Conservation (phyloP, 2,329 filamentous ascomycete genomes). For the Trichophyton mentagrophytes region DNA sequence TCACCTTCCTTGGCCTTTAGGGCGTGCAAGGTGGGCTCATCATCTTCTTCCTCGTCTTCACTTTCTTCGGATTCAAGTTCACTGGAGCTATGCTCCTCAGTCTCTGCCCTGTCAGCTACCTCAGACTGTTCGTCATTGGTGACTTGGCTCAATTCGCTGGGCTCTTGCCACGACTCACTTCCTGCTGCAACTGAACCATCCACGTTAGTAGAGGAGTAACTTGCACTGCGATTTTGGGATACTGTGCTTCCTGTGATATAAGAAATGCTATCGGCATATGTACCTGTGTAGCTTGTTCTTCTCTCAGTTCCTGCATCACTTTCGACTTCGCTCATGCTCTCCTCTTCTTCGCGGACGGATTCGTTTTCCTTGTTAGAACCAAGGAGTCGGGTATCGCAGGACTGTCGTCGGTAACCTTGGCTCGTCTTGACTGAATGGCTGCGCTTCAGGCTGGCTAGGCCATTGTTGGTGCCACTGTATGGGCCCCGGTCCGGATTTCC, state of each 20-base stretch:
- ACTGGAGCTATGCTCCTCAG: not conserved
- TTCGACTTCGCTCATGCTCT: slow-evolving; percentile 31
- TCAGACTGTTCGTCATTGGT: not conserved
- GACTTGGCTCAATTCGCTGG: slow-evolving; percentile 9
- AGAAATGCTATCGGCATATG: slow-evolving; percentile 31
- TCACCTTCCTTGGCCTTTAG: slow-evolving; percentile 17
- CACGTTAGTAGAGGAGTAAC: slow-evolving; percentile 29
- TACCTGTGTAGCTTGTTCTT: slow-evolving; percentile 31
- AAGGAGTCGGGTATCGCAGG: slow-evolving; percentile 48
- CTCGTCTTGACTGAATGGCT: slow-evolving; percentile 64
- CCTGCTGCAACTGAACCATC: slow-evolving; percentile 19
- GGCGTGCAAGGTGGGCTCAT: slow-evolving; percentile 9
- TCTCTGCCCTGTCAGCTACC: not conserved
- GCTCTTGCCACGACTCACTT: slow-evolving; percentile 16
- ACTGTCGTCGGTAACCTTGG: slow-evolving; percentile 48
- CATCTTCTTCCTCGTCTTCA: slow-evolving; percentile 9
- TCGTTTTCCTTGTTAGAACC: slow-evolving; percentile 50
- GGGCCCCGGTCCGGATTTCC: slow-evolving; percentile 22
- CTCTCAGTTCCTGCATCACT: slow-evolving; percentile 41
- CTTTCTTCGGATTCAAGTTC: not conserved
- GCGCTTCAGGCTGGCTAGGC: slow-evolving; percentile 51
- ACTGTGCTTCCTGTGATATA: slow-evolving; percentile 30
- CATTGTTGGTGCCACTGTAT: slow-evolving; percentile 23
- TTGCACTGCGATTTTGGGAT: slow-evolving; percentile 28
- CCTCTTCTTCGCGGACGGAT: slow-evolving; percentile 50